Evolutionary conservation across 2,329 filamentous ascomycete species (phyloP), one percentile per base, ranked within the genome.

Genomic region (Sporothrix brunneoviolacea): DNA sequence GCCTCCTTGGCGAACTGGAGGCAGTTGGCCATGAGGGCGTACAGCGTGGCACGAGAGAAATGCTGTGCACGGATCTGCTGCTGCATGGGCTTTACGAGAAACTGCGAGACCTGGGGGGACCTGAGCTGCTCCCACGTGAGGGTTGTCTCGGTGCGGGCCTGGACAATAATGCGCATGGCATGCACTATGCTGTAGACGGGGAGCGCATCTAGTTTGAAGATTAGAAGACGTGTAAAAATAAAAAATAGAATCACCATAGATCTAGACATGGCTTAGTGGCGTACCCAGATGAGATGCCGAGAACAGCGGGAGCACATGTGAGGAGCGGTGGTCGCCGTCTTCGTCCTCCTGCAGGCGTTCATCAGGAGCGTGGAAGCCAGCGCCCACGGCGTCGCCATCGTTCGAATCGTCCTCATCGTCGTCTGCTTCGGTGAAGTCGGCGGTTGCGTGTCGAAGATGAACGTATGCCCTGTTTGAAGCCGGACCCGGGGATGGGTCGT

Each of bases 101-200:
- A 97, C 64, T 95, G 91, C 15, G 90, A 95, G 51, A 97, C 85
- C 65, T 97, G 91, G 3, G 91, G 91, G n/a, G 90, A 95, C 56
- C 91, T 82, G 55, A 97, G 75, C 66, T 97, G 91, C 57, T 97
- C 91, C 91, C 91, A 97, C 15, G 89, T 85, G 45, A 97, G 71
- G 0, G 89, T 91, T 2, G 91, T 96, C 70, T 97, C 91, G 67
- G 89, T 95, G 63, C 87, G 83, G 53, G 88, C 77, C 58, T 88
- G 80, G 54, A 97, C 83, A 51, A 96, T 77, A 48, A 90, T 82
- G 58, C 91, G 86, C 56, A 96, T 91, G 28, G 88, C 82, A 68
- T 96, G 91, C 24, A 91, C 95, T 58, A 94, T 82, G 66, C 83
- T 86, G 72, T 96, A 96, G 52, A 95, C 82, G 18, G 91, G 91